Conservation (phyloP, 2,329 filamentous ascomycete genomes). For the Colletotrichum shisoi region DNA sequence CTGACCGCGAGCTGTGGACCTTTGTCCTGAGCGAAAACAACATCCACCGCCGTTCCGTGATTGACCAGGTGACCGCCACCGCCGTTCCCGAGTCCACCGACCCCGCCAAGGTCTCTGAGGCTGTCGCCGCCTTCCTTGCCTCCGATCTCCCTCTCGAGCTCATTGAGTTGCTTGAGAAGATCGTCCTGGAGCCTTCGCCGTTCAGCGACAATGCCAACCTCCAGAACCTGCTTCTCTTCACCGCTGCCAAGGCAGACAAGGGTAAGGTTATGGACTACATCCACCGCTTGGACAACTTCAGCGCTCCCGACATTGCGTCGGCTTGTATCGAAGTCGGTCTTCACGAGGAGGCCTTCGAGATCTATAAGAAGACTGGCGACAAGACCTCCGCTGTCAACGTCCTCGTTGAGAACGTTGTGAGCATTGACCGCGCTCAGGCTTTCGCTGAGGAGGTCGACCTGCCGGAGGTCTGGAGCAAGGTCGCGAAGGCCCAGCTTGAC, state of each 20-base stretch:
- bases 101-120: slow-evolving; percentile 92
- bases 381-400: slow-evolving; percentile 88
- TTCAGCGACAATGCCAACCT: slow-evolving; percentile 98
- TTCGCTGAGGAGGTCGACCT: slow-evolving; percentile 95
- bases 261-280: slow-evolving; percentile 95
- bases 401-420: slow-evolving; percentile 94
- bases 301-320: slow-evolving; percentile 88
- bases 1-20: slow-evolving; percentile 88
- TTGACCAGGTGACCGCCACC: slow-evolving; percentile 95
- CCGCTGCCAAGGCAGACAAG: slow-evolving; percentile 96
- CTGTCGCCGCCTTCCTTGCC: slow-evolving; percentile 90
- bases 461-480: slow-evolving; percentile 97
- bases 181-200: slow-evolving; percentile 97
- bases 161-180: slow-evolving; percentile 98
- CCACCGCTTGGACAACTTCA: slow-evolving; percentile 86
- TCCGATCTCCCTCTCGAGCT: slow-evolving; percentile 92
- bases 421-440: slow-evolving; percentile 94
- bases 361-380: slow-evolving; percentile 97
- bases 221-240: slow-evolving; percentile 95
- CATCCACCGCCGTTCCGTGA: slow-evolving; percentile 87
- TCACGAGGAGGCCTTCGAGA: slow-evolving; percentile 96
- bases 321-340: slow-evolving; percentile 95
- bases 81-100: slow-evolving; percentile 93
- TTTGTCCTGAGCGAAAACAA: slow-evolving; percentile 98
- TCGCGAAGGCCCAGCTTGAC: slow-evolving; percentile 96